Conservation (phyloP, 73 alveolate genomes). For the Symbiodinium pilosum region DNA sequence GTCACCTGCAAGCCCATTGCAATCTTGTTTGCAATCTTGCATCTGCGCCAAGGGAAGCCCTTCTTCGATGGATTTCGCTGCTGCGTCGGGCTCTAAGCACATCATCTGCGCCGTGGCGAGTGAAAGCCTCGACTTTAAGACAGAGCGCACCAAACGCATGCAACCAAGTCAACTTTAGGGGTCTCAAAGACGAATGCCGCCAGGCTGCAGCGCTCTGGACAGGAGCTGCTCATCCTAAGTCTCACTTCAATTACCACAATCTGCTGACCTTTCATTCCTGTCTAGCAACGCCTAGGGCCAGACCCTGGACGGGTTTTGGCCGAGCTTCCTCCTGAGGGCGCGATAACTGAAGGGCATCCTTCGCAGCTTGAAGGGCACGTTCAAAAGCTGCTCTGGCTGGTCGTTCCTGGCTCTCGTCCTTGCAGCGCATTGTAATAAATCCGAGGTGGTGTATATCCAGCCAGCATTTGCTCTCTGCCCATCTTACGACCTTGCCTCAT, state of each 20-base stretch:
- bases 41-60: slow-evolving; percentile 70
- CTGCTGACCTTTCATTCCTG: too few species aligned
- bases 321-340: slow-evolving; percentile 43
- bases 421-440: too few species aligned
- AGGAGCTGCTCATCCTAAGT: slow-evolving; percentile 66
- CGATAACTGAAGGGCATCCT: slow-evolving; percentile 51
- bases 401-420: slow-evolving; percentile 16
- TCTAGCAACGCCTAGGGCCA: too few species aligned
- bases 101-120: slow-evolving; percentile 88
- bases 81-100: slow-evolving; percentile 58
- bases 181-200: neutral
- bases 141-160: neutral
- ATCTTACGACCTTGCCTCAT: neutral
- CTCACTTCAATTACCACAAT: too few species aligned
- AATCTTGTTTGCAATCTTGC: too few species aligned
- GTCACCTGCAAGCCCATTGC: neutral
- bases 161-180: too few species aligned
- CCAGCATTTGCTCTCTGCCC: neutral
- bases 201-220: slow-evolving; percentile 61
- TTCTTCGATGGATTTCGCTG: slow-evolving; percentile 52
- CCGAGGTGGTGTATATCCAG: neutral
- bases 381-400: slow-evolving; percentile 87
- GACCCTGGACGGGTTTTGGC: too few species aligned
- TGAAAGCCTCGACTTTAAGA: slow-evolving; percentile 64
- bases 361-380: slow-evolving; percentile 83